Base-by-base conservation (phyloP, 2,329 filamentous ascomycete genomes). In the Periconia macrospinosa region DNA sequence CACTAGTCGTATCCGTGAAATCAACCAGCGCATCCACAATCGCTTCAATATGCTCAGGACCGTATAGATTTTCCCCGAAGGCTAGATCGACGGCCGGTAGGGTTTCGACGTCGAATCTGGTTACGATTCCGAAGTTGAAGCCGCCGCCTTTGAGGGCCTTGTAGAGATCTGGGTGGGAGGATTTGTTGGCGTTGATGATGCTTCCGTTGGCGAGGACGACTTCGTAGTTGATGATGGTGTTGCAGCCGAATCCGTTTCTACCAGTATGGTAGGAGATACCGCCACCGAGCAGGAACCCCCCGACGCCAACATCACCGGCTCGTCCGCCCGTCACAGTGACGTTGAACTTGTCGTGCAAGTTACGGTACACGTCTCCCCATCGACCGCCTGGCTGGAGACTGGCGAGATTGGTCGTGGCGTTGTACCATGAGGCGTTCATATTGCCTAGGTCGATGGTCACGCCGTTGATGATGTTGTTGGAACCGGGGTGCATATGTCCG, bases 151-250 rank as follows among this genome's bases (percentile, higher is more conserved):
- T 77, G 30, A 78, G 60, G n/a, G 73, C 72, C 13, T 57, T 58
- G 53, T 73, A 78, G 19, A 79, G 70, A 41, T 78, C 74, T 2
- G 45, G 42, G 41, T 77, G 73, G 23, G 68, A 60, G 14, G 60
- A 67, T n/a, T 55, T 60, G 45, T 69, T 75, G 10, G 76, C 76
- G 46, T 76, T 71, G 18, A 76, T 67, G 47, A 77, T 67, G 11
- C 61, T 70, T 8, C 73, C 75, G 58, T 73, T 73, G 11, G 76
- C 73, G 18, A 80, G 68, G 13, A 78, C 74, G 30, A 79, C 71
- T 54, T 81, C 74, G 42, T 70, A 55, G 40, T 60, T 62, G 27
- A 47, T 17, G 6, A 60, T 52, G 5, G 45, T 54, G 41, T 62
- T 55, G 35, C 59, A 60, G 1, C 40, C 57, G 54, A 47, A 63